phyloP scores from a whole-genome alignment of 164 flowering plant genomes.

The Vitis labrusca region DNA sequence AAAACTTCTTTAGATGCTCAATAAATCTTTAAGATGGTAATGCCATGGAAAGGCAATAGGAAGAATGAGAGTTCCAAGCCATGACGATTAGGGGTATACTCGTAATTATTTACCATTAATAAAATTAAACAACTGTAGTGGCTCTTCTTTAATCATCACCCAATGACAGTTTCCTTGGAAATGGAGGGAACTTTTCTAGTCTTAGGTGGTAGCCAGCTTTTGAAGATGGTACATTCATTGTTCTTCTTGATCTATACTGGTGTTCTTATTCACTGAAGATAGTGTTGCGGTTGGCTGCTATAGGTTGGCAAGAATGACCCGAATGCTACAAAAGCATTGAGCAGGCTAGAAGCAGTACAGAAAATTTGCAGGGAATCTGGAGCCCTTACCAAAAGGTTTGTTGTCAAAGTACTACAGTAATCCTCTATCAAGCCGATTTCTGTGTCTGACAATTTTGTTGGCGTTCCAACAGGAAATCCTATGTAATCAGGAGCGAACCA shows the following conservation, averaged over 20 bases:
- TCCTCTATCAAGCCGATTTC: background rate
- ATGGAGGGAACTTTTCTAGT: background rate
- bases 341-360: constrained; percentile 55
- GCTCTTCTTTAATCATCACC: too few species aligned
- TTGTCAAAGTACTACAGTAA: background rate
- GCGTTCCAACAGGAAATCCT: constrained; percentile 47
- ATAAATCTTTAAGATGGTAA: background rate
- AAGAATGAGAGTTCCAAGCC: background rate
- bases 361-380: constrained; percentile 70
- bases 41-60: background rate
- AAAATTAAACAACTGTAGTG: background rate
- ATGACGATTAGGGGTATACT: background rate
- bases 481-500: constrained; percentile 31
- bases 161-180: background rate
- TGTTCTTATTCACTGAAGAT: too few species aligned
- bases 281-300: background rate
- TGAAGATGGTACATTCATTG: background rate
- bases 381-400: constrained; percentile 52
- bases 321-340: constrained; percentile 56
- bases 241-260: background rate
- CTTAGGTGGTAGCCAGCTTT: background rate
- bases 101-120: too few species aligned
- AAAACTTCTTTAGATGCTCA: background rate
- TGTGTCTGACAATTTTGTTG: background rate
- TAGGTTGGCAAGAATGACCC: constrained; percentile 76